Percentiles rank a stretch among this genome's conserved stretches.
Evolutionary conservation across 1,139 yeast species (phyloP).

Genomic region (Debaryomycetaceae sp.): DNA sequence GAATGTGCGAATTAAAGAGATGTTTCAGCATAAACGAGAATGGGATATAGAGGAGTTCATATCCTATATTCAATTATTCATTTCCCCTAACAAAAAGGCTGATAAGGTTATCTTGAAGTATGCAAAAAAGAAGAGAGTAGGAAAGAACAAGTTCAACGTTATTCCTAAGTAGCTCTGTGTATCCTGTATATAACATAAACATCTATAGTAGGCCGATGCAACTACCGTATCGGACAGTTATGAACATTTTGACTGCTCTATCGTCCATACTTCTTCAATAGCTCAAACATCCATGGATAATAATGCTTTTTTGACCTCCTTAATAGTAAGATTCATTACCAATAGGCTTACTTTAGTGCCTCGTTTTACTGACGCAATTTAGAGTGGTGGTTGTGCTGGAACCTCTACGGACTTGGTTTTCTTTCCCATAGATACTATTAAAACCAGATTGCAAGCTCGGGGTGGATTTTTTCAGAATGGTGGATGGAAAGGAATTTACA

Average conservation of each 20-base stretch:
- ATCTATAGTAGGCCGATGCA: not conserved
- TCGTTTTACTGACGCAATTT: constrained; percentile 9
- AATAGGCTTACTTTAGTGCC: not conserved
- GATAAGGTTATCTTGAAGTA: constrained; percentile 74
- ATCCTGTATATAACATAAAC: constrained; percentile 2
- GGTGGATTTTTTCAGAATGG: constrained; percentile 94
- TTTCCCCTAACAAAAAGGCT: constrained; percentile 53
- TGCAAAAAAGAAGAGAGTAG: constrained; percentile 63
- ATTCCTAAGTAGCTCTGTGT: constrained; percentile 13
- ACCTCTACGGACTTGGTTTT: constrained; percentile 91
- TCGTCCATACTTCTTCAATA: no score
- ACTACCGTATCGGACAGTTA: not conserved
- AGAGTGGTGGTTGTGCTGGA: constrained; percentile 96
- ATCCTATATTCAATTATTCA: constrained; percentile 62
- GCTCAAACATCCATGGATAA: constrained; percentile 17
- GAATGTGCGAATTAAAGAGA: constrained; percentile 51
- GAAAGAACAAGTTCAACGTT: constrained; percentile 35
- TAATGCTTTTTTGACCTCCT: constrained; percentile 21
- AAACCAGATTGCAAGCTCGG: constrained; percentile 89
- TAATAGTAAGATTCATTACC: constrained; percentile 20
- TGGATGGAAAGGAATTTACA: constrained; percentile 86
- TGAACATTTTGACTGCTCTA: not conserved
- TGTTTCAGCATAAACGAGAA: constrained; percentile 55
- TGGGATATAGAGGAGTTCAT: constrained; percentile 75
- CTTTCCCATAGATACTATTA: constrained; percentile 93